A percentile compares a stretch with the other conserved stretches of the same genome.
These are phyloP conservation scores for Cucumis hystrix DNA, from an alignment of 306 rosid genomes.

Conservation along the genomic window DNA sequence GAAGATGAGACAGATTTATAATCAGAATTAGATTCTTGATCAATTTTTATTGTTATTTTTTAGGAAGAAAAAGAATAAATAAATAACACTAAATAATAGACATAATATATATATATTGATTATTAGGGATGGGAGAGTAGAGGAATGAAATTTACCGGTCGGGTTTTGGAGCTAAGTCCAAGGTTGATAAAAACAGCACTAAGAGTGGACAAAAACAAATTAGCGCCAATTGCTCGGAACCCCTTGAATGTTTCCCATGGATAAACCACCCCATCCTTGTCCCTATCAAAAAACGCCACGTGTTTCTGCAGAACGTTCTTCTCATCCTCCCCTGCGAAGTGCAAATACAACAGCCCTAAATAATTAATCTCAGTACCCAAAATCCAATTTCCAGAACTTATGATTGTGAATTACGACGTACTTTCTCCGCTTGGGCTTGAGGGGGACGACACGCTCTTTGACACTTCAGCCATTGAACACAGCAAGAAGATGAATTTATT, in stretches of 20 bases:
- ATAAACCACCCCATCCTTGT: constrained; percentile 54
- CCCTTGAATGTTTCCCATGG: constrained; percentile 76
- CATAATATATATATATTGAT: too few relatives aligned
- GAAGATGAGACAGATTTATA: background rate
- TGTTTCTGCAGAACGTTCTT: constrained; percentile 51
- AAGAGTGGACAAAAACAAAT: constrained; percentile 17
- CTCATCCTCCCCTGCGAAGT: background rate
- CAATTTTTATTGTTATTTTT: too few relatives aligned
- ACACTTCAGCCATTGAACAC: background rate
- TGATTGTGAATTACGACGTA: background rate
- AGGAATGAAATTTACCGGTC: constrained; percentile 26
- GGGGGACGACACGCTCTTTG: background rate
- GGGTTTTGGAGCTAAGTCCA: constrained; percentile 52
- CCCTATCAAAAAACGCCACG: constrained; percentile 60
- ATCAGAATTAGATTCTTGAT: too few relatives aligned
- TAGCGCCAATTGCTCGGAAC: constrained; percentile 68
- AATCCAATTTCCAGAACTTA: background rate
- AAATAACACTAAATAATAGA: too few relatives aligned
- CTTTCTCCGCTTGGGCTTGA: background rate
- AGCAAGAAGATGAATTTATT: background rate
- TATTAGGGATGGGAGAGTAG: background rate
- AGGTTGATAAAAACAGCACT: constrained; percentile 38
- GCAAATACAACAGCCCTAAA: too few relatives aligned
- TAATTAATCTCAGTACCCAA: too few relatives aligned
- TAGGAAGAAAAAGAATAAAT: too few relatives aligned